Evolutionary conservation across 23 red algal species (phyloP), one percentile per base, ranked within the genome.

Genomic region (Gracilaria domingensis): DNA sequence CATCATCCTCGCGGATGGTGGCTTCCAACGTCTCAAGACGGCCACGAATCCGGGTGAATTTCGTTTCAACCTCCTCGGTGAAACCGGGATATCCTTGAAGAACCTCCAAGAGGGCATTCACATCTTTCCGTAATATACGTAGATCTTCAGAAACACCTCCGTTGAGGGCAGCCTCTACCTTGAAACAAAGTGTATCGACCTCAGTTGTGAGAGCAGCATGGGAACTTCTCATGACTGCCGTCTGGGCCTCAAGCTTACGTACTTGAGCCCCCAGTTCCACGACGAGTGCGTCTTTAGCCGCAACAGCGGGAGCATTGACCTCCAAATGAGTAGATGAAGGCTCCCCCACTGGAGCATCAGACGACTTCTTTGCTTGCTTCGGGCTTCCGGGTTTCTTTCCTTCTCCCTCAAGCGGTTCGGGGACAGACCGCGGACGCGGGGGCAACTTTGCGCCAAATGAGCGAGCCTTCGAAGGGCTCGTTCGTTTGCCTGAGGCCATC

Each of bases 91-190:
- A 64, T 8, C 58, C 26, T 64, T 64, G 58, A n/a, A 64, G 17
- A n/a, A 64, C 58, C 58, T 64, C 58, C 17, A 64, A 64, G 23
- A 64, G 58, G 17, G 58, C 7, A 14, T 64, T 64, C 6, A 64
- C 58, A 64, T 64, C 58, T 29, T n/a, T 64, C 58, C 26, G 58
- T 64, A 64, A 64, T 26, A 64, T 64, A 64, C 21, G 58, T 64
- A 64, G 58, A 64, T 64, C 58, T 3, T 64, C 58, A 64, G 58
- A 64, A 8, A 64, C 58, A 64, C 26, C 58, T 64, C 58, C 58
- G 58, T 8, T 64, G 58, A 64, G 58, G 26, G 58, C 58, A 29
- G 58, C 58, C 6, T 64, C 58, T 29, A 64, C 58, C 58, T 64
- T 64, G 6, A 64, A 8, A 26, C 26, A 14, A 64, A 64, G 58